A percentile compares a stretch with the other conserved stretches of the same genome.
Conservation (phyloP, 129 eudicot genomes). For the Sambucus nigra region DNA sequence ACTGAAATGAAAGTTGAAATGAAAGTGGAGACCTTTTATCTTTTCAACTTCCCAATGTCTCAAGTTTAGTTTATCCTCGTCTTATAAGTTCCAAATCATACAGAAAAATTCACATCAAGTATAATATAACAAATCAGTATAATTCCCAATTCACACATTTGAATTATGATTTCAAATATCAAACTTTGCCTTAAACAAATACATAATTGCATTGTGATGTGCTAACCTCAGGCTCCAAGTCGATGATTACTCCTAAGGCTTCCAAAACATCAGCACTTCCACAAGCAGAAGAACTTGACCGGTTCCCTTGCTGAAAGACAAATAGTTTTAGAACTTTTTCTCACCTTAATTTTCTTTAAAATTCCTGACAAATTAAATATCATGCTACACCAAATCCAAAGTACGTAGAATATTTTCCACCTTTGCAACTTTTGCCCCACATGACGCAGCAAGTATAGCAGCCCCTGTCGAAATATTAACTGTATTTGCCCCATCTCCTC, state of each 20-base stretch:
- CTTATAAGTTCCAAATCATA: too few relatives aligned
- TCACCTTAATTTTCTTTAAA: background rate
- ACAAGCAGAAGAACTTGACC: slow-evolving; percentile 92
- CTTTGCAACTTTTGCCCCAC: slow-evolving; percentile 92
- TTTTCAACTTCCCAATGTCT: background rate
- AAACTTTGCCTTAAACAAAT: slow-evolving; percentile 2
- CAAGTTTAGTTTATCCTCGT: too few relatives aligned
- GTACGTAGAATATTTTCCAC: slow-evolving; percentile 18
- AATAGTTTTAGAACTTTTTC: background rate
- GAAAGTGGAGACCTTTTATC: too few relatives aligned
- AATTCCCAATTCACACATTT: background rate
- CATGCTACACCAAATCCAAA: background rate
- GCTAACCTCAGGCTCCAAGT: slow-evolving; percentile 68
- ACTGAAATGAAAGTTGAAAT: too few relatives aligned
- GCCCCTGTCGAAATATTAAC: slow-evolving; percentile 90
- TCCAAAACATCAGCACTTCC: slow-evolving; percentile 94
- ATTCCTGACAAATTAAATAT: background rate
- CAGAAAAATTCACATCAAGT: background rate
- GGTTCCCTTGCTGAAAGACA: slow-evolving; percentile 69
- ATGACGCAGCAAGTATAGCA: slow-evolving; percentile 81
- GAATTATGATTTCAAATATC: too few relatives aligned
- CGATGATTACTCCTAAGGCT: slow-evolving; percentile 63
- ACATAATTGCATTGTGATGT: background rate
- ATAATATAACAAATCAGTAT: background rate
- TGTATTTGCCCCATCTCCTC: slow-evolving; percentile 87